phyloP scores from a whole-genome alignment of 768 basidiomycete genomes.

The Gloeostereum incarnatum region DNA sequence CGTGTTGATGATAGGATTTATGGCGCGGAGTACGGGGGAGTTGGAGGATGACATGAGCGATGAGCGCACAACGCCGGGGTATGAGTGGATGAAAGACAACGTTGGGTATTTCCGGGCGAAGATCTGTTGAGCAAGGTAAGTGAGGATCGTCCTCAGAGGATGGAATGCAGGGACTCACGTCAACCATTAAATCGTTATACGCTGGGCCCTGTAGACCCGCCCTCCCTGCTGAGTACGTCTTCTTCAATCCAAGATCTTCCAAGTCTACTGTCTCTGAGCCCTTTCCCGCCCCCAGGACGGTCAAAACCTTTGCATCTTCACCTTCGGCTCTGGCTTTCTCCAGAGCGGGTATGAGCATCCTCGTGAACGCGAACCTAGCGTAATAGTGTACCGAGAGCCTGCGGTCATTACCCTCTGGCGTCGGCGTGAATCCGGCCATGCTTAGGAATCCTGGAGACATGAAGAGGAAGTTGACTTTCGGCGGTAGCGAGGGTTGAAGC shows the following conservation, averaged over 20 bases:
- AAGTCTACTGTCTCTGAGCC: constrained; percentile 27
- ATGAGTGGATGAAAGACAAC: constrained; percentile 25
- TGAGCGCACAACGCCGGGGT: constrained; percentile 11
- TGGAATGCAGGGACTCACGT: constrained; percentile 22
- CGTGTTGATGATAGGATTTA: background rate
- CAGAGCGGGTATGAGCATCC: constrained; percentile 35
- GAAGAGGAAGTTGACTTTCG: constrained; percentile 45
- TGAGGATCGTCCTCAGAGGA: background rate
- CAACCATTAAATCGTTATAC: constrained; percentile 46
- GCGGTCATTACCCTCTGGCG: constrained; percentile 33
- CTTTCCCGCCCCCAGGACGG: constrained; percentile 27
- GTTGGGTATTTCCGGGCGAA: constrained; percentile 20
- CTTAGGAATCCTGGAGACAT: constrained; percentile 33
- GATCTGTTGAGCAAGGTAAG: constrained; percentile 12
- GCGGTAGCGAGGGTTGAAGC: constrained; percentile 19
- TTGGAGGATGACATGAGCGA: background rate
- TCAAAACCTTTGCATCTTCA: constrained; percentile 41
- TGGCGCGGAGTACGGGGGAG: background rate
- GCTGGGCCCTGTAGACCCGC: constrained; percentile 26
- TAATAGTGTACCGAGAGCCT: constrained; percentile 42
- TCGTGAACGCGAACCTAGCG: constrained; percentile 37
- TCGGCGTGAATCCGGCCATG: constrained; percentile 27
- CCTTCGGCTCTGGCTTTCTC: constrained; percentile 31
- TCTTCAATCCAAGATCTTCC: constrained; percentile 43
- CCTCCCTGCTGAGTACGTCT: constrained; percentile 24